These are phyloP conservation scores for Xanthoceras sorbifolium DNA, from an alignment of 345 rosid species.

Conservation along the genomic window DNA sequence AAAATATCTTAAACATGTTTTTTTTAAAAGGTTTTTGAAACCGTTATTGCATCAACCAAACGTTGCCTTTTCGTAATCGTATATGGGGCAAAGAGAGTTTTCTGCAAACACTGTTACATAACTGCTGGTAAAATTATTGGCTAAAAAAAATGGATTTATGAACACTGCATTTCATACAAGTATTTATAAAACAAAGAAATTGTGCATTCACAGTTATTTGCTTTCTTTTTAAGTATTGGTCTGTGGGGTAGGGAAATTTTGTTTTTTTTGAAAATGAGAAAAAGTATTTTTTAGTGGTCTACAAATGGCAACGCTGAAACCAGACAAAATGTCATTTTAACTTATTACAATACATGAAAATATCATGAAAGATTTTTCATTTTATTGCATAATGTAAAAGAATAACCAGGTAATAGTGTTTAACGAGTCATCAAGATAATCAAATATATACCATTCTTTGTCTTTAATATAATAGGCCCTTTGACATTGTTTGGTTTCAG, in stretches of 20 bases:
- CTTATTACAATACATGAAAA: not conserved
- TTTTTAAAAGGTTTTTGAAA: not conserved
- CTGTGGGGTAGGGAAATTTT: not conserved
- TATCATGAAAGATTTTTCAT: not conserved
- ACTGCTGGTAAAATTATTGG: no score
- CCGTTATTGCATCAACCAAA: not conserved
- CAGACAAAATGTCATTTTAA: not conserved
- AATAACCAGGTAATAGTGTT: not conserved
- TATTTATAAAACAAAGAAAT: no score
- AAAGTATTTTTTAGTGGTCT: not conserved
- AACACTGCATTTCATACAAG: no score
- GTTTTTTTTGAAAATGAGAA: no score
- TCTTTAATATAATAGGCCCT: not conserved
- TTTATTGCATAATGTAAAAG: not conserved
- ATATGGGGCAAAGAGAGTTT: not conserved
- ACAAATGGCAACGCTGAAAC: not conserved
- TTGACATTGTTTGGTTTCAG: not conserved
- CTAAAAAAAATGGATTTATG: no score
- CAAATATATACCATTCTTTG: not conserved
- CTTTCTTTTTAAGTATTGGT: not conserved
- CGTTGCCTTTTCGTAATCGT: slow-evolving; percentile 3
- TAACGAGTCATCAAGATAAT: not conserved
- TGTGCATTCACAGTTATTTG: no score
- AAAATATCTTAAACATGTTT: not conserved
- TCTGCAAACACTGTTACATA: no score